Conservation (phyloP, 2,329 filamentous ascomycete species). For the Ophiostoma perfectum region DNA sequence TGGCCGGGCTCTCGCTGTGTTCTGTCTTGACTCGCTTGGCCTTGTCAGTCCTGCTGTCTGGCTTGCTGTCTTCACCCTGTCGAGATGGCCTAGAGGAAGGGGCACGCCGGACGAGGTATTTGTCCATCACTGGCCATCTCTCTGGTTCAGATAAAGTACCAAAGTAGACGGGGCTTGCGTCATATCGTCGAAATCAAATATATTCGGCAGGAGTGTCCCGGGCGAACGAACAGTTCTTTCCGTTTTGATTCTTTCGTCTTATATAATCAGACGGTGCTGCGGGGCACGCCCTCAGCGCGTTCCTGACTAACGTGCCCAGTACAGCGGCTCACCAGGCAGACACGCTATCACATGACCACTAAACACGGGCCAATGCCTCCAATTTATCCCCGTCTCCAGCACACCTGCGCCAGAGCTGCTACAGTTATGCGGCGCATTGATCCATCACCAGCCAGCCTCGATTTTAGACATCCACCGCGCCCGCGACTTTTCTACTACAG, state of each 20-base stretch:
- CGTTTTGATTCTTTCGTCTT: not conserved
- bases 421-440: no score
- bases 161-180: no score
- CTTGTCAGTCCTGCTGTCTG: not conserved
- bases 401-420: not conserved
- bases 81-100: not conserved
- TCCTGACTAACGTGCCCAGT: not conserved
- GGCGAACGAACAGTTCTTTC: not conserved
- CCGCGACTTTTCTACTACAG: not conserved
- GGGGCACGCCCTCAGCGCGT: slow-evolving; percentile 18
- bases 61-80: not conserved
- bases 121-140: slow-evolving; percentile 21
- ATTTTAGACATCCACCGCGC: not conserved
- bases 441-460: not conserved
- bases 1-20: not conserved
- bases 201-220: no score
- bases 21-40: slow-evolving; percentile 16
- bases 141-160: not conserved
- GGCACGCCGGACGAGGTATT: slow-evolving; percentile 17
- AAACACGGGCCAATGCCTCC: not conserved
- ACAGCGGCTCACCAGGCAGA: slow-evolving; percentile 12
- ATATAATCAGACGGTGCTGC: not conserved
- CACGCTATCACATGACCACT: slow-evolving; percentile 23
- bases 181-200: no score
- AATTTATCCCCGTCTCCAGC: not conserved